Evolutionary conservation across 768 basidiomycete genomes (phyloP).

Genomic region (Suillus subalutaceus): DNA sequence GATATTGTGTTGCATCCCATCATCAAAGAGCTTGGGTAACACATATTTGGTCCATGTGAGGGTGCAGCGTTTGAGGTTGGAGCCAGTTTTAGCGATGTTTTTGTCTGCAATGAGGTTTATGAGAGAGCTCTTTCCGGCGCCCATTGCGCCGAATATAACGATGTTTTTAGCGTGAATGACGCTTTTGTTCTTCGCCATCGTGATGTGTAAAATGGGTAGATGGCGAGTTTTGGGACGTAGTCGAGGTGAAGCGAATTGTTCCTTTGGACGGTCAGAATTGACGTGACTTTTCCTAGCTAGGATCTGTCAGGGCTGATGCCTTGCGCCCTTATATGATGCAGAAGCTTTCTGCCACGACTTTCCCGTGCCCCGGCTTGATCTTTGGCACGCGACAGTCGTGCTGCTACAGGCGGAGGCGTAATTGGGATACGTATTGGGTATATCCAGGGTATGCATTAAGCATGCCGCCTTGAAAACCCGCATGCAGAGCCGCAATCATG

Average conservation of each 20-base stretch:
- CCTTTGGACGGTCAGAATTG: not conserved
- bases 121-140: constrained; percentile 46
- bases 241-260: not conserved
- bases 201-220: not conserved
- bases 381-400: not conserved
- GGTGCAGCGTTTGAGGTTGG: constrained; percentile 36
- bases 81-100: constrained; percentile 33
- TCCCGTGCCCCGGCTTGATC: not conserved
- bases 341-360: constrained; percentile 2
- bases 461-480: not conserved
- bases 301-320: not conserved
- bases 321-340: not conserved
- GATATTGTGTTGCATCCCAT: constrained; percentile 18
- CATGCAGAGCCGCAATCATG: too few relatives aligned
- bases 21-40: constrained; percentile 14
- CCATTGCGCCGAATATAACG: constrained; percentile 35
- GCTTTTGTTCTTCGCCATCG: not conserved
- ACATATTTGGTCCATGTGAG: constrained; percentile 32
- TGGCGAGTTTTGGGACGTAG: not conserved
- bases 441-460: not conserved
- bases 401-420: not conserved
- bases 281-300: not conserved
- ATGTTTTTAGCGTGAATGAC: constrained; percentile 24
- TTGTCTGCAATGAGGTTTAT: constrained; percentile 43
- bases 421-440: not conserved